Evolutionary conservation across 805 yeast species (phyloP).

Genomic region (Komagataella ulmi): DNA sequence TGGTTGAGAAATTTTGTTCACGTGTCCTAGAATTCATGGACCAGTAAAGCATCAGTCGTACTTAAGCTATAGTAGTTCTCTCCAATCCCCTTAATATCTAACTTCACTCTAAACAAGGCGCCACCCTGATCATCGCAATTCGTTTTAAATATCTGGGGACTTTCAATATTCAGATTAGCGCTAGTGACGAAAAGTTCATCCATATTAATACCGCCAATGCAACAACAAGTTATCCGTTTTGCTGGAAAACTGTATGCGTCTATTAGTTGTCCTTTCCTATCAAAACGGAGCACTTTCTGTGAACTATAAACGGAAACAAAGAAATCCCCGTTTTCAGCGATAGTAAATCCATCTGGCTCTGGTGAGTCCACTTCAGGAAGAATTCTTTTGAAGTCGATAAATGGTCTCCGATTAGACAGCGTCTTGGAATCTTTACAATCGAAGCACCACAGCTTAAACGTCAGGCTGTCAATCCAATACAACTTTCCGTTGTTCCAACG

Average conservation of each 20-base stretch:
- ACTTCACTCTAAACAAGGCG: slow-evolving; percentile 32
- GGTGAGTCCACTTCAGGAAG: slow-evolving; percentile 18
- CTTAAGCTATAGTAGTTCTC: slow-evolving; percentile 13
- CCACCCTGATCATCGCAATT: slow-evolving; percentile 43
- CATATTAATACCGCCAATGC: slow-evolving; percentile 46
- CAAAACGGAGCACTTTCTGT: slow-evolving; percentile 38
- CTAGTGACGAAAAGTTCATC: slow-evolving; percentile 57
- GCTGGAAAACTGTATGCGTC: slow-evolving; percentile 46
- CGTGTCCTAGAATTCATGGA: slow-evolving; percentile 19
- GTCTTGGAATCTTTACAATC: slow-evolving; percentile 24
- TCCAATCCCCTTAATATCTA: slow-evolving; percentile 21
- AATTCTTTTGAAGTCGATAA: slow-evolving; percentile 21
- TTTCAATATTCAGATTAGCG: slow-evolving; percentile 39
- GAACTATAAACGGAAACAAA: slow-evolving; percentile 61
- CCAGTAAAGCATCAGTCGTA: slow-evolving; percentile 4
- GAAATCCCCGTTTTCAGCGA: slow-evolving; percentile 40
- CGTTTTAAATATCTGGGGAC: slow-evolving; percentile 14
- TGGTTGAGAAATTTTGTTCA: slow-evolving; percentile 57
- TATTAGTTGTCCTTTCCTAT: slow-evolving; percentile 33
- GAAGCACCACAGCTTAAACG: slow-evolving; percentile 31
- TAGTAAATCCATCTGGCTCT: slow-evolving; percentile 75
- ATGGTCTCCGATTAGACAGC: slow-evolving; percentile 21
- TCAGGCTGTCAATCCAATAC: slow-evolving; percentile 42
- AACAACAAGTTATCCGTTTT: slow-evolving; percentile 47
- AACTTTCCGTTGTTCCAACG: slow-evolving; percentile 34